phyloP scores from a whole-genome alignment of 2,329 filamentous ascomycete genomes.

The Sordariomycetes sp. region DNA sequence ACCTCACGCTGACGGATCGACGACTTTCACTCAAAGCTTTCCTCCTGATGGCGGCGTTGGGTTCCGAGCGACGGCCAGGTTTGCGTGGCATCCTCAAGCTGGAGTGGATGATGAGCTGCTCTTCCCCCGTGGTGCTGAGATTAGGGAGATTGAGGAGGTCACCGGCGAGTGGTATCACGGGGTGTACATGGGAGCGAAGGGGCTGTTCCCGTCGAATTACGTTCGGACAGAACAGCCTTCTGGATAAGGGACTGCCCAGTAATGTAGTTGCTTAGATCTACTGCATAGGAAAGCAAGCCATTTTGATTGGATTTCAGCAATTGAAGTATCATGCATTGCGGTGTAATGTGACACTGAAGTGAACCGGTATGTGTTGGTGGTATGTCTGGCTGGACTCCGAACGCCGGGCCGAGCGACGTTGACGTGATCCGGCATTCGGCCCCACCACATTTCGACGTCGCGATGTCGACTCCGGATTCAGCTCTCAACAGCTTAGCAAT shows the following conservation, averaged over 20 bases:
- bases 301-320: too few species aligned
- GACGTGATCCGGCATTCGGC: constrained; percentile 6
- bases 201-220: constrained; percentile 74
- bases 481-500: too few species aligned
- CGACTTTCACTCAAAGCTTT: constrained; percentile 30
- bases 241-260: too few species aligned
- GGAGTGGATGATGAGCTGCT: constrained; percentile 64
- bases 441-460: constrained; percentile 4
- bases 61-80: constrained; percentile 52
- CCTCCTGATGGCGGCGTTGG: constrained; percentile 72
- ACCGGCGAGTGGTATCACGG: constrained; percentile 91
- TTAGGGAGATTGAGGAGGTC: constrained; percentile 75
- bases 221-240: constrained; percentile 45
- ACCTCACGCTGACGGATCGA: constrained; percentile 17
- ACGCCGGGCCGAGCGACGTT: constrained; percentile 1
- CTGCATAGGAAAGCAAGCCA: too few species aligned
- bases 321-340: too few species aligned
- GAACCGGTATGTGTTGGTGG: too few species aligned
- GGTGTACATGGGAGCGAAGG: constrained; percentile 70
- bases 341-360: too few species aligned
- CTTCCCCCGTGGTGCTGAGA: constrained; percentile 76
- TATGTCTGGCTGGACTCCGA: constrained; percentile 2
- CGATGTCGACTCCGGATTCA: too few species aligned
- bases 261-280: too few species aligned
- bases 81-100: constrained; percentile 67